A percentile compares a stretch with the other conserved stretches of the same genome.
These are phyloP conservation scores for Mimosa bimucronata DNA, from an alignment of 306 rosid genomes.

Conservation along the genomic window DNA sequence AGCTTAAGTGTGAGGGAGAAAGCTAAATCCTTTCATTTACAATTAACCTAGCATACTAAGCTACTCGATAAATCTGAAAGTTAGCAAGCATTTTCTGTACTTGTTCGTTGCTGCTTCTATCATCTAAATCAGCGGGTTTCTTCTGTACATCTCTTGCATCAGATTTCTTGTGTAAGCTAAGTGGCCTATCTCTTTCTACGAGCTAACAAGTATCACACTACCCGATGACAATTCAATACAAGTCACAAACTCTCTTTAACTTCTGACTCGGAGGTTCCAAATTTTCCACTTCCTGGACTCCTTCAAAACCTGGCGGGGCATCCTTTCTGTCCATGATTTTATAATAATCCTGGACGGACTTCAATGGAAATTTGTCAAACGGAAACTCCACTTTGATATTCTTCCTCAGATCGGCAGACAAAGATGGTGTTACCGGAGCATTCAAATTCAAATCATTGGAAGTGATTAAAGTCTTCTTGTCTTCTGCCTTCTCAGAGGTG, in stretches of 20 bases:
- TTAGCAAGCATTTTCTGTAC: too few species aligned
- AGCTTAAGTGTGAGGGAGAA: too few species aligned
- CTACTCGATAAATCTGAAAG: neutral
- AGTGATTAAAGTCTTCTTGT: conserved; percentile 6
- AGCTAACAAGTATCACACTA: neutral
- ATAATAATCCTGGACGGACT: neutral
- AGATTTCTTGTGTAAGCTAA: conserved; percentile 4
- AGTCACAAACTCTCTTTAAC: neutral
- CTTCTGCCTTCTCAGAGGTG: conserved; percentile 20
- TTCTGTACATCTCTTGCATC: neutral
- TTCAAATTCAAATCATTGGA: neutral
- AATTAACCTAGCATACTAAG: too few species aligned
- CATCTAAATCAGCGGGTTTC: neutral
- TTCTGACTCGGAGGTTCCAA: conserved; percentile 5
- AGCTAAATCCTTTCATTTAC: too few species aligned
- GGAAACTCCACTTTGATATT: conserved; percentile 5
- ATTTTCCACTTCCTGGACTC: neutral
- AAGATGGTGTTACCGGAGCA: neutral
- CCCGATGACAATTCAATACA: conserved; percentile 9
- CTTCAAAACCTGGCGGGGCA: conserved; percentile 44
- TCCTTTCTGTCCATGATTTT: conserved; percentile 1
- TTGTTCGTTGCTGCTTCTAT: too few species aligned
- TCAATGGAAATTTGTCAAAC: neutral
- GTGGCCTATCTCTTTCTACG: neutral
- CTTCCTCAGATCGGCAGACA: neutral